Percentiles rank a stretch among this genome's conserved stretches.
phyloP scores from a whole-genome alignment of 495 filamentous ascomycete species.

The Cercophora newfieldiana region DNA sequence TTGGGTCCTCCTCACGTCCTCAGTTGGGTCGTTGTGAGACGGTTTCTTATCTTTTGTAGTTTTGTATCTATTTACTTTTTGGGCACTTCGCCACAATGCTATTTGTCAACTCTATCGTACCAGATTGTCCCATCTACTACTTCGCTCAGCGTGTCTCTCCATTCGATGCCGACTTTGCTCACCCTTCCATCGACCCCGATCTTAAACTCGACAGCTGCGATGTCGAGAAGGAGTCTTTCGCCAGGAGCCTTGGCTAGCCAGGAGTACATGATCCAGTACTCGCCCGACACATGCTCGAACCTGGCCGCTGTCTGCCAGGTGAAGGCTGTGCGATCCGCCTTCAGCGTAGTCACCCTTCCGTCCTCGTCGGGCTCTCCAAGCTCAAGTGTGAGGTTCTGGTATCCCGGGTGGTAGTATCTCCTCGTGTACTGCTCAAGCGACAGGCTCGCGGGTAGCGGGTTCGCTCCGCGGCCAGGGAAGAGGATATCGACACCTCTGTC shows the following conservation, averaged over 20 bases:
- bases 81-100: too few relatives aligned
- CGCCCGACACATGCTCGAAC: constrained; percentile 37
- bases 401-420: constrained; percentile 45
- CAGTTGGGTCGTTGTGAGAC: background rate
- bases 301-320: constrained; percentile 32
- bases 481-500: constrained; percentile 29
- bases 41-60: background rate
- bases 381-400: constrained; percentile 39
- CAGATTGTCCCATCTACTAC: constrained; percentile 11
- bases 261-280: constrained; percentile 35
- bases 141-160: constrained; percentile 8
- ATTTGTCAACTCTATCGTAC: constrained; percentile 8
- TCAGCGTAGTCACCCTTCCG: constrained; percentile 22
- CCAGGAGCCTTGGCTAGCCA: constrained; percentile 20
- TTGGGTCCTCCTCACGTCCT: background rate
- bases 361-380: constrained; percentile 7
- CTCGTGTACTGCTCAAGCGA: constrained; percentile 40
- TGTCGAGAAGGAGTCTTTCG: background rate
- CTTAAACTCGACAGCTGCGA: constrained; percentile 36
- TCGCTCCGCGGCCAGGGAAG: constrained; percentile 36
- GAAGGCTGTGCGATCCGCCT: constrained; percentile 26
- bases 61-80: background rate
- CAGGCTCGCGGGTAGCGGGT: constrained; percentile 33
- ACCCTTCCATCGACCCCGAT: constrained; percentile 7
- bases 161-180: constrained; percentile 3